Base-by-base conservation (phyloP, 345 rosid genomes). In the Populus simonii region DNA sequence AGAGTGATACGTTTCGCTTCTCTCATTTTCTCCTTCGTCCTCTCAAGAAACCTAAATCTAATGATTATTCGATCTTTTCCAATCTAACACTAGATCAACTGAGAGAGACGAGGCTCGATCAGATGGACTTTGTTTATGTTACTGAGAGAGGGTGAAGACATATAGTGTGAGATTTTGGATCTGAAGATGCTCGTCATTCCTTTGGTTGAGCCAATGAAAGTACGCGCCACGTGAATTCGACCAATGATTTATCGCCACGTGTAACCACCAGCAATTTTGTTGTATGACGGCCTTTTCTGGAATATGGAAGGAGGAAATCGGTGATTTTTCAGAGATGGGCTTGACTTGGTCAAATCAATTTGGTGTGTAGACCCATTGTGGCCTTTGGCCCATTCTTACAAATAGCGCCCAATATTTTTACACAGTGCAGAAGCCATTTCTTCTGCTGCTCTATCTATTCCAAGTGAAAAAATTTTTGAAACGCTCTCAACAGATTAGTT, bases 181-280 rank as follows among this genome's bases (percentile, higher is more conserved):
- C 85, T 36, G 29, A 43, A 5, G 33, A 41, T 36, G n/a, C 66
- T 39, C 68, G 66, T 49, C 66, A 11, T 82, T 77, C 83, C 68
- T 72, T 38, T 79, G 86, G 84, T 66, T 79, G 53, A 11, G 13
- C 90, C 90, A 88, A 86, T 86, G 69, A 78, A 6, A 71, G 4
- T 33, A 23, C 66, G 6, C 8, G 84, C 78, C 85, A 88, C 89
- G 89, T 76, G 51, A 76, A 36, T 6, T 41, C 0, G 1, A 0
- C 89, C 87, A 86, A 86, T 84, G 29, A 22, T 0, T 0, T 8
- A 0, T 16, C 17, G 84, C 75, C 90, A 88, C 86, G 83, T 79
- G 13, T 27, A 16, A 17, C 31, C 0, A 67, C 83, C 74, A 75
- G 74, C 63, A 76, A 67, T 20, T 33, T 25, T 8, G 23, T 2